Conservation (phyloP, 148 eudicot species). For the Arbutus unedo region DNA sequence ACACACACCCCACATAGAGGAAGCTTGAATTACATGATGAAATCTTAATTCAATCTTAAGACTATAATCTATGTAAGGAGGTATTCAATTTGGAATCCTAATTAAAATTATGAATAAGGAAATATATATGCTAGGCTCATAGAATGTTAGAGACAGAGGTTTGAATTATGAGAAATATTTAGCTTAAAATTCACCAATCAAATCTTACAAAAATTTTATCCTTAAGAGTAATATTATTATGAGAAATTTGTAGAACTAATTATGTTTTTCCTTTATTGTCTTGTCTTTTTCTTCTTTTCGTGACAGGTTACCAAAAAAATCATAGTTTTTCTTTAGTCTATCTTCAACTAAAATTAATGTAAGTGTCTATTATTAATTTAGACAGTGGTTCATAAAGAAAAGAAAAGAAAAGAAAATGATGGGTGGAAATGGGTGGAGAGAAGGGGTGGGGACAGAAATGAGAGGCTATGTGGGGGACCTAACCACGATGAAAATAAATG, state of each 20-base stretch:
- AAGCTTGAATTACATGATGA: too few species aligned
- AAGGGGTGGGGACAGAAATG: not conserved
- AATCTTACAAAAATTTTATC: too few species aligned
- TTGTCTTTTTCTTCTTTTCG: not conserved
- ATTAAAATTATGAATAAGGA: too few species aligned
- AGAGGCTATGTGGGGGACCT: not conserved
- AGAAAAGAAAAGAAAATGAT: not conserved
- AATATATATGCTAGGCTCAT: too few species aligned
- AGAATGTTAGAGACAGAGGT: too few species aligned
- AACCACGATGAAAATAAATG: not conserved
- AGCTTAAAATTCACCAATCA: too few species aligned
- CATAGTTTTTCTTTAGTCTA: not conserved
- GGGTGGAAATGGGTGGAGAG: not conserved
- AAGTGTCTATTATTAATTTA: not conserved
- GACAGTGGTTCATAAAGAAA: not conserved
- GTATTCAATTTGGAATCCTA: too few species aligned
- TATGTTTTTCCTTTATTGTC: not conserved
- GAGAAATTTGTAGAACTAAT: not conserved
- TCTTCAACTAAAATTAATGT: not conserved
- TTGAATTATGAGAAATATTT: too few species aligned
- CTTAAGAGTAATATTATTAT: not conserved
- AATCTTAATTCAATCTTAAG: too few species aligned
- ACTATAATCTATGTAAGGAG: too few species aligned
- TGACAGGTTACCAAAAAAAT: not conserved
- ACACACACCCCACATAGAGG: too few species aligned